Conservation (phyloP, 176 grass and related monocot genomes). For the Metroxylon sagu region DNA sequence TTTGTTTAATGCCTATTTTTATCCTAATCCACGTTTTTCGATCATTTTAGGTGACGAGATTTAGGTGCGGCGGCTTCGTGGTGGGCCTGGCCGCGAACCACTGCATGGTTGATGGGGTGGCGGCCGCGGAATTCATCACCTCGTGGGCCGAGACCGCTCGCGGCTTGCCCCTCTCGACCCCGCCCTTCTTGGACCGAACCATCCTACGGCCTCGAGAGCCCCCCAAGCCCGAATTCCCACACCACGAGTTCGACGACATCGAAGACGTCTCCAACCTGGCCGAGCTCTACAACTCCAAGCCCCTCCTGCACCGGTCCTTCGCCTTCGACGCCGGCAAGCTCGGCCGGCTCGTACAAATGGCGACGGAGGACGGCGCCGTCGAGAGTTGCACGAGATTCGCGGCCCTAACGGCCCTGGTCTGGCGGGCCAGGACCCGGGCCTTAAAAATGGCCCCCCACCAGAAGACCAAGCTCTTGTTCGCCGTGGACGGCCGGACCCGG, state of each 20-base stretch:
- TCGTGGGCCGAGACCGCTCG: conserved; percentile 39
- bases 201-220: conserved; percentile 26
- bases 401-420: conserved; percentile 44
- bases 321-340: conserved; percentile 28
- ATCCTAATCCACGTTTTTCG: neutral
- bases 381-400: conserved; percentile 26
- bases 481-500: conserved; percentile 33
- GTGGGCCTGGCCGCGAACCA: conserved; percentile 50
- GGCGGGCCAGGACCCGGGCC: conserved; percentile 23
- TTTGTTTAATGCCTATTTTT: too few relatives aligned
- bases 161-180: conserved; percentile 10
- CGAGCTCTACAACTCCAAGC: neutral
- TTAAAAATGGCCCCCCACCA: conserved; percentile 29
- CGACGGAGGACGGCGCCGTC: neutral
- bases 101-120: conserved; percentile 35
- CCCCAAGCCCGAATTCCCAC: conserved; percentile 22
- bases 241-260: conserved; percentile 42
- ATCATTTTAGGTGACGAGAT: conserved; percentile 38
- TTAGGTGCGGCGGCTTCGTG: conserved; percentile 40
- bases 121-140: conserved; percentile 29
- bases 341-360: conserved; percentile 14
- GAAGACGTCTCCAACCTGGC: conserved; percentile 40
- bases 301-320: conserved; percentile 25
- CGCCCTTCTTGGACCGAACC: conserved; percentile 27
- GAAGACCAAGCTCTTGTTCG: conserved; percentile 45